Conservation (phyloP, 2,329 filamentous ascomycete species). For the Claviceps capensis region DNA sequence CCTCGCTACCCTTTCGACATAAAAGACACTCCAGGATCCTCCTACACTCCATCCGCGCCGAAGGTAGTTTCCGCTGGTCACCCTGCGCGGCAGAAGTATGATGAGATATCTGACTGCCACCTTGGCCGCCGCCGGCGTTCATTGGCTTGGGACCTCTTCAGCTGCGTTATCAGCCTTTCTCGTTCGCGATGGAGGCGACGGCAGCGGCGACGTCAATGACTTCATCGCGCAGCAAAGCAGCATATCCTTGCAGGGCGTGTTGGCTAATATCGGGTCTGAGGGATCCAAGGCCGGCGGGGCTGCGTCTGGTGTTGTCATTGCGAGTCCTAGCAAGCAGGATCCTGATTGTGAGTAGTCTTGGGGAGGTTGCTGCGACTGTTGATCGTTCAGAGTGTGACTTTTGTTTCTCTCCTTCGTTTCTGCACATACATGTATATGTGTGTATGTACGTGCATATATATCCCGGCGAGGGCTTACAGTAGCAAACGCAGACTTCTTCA, state of each 20-base stretch:
- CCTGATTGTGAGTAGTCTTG: constrained; percentile 34
- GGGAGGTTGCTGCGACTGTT: neutral
- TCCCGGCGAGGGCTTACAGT: neutral
- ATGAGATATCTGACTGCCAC: constrained; percentile 1
- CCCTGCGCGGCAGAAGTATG: neutral
- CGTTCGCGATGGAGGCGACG: constrained; percentile 13
- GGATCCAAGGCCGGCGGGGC: constrained; percentile 35
- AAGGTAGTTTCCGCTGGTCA: too few species aligned
- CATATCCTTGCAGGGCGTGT: constrained; percentile 10
- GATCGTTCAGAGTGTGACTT: neutral
- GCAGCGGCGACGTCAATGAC: constrained; percentile 7
- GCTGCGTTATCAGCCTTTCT: neutral
- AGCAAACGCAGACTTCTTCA: constrained; percentile 48
- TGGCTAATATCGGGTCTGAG: constrained; percentile 37
- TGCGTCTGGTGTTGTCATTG: constrained; percentile 36
- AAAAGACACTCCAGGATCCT: too few species aligned
- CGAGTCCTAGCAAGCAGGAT: constrained; percentile 34
- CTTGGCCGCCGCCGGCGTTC: neutral
- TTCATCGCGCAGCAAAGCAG: constrained; percentile 10
- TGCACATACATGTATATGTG: too few species aligned
- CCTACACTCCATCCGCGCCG: too few species aligned
- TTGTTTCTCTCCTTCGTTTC: neutral
- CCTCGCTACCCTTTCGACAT: too few species aligned
- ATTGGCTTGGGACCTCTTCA: neutral
- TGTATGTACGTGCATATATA: too few species aligned